Percentiles rank a stretch among this genome's conserved stretches.
Conservation (phyloP, 2,329 filamentous ascomycete species). For the Penicillium sp. region DNA sequence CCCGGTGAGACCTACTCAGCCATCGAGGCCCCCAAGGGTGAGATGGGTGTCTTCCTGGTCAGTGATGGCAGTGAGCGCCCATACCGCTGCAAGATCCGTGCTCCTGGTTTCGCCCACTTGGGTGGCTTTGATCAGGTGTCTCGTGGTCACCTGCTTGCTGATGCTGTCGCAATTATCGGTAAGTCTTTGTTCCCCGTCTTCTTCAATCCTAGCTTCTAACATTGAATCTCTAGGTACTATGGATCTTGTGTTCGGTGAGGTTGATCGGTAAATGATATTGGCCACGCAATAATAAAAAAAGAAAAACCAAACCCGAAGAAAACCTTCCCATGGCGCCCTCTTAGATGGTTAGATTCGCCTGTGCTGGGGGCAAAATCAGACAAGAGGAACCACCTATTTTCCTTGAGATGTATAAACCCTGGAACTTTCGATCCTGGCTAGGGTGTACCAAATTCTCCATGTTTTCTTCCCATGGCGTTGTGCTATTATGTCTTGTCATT, state of each 20-base stretch:
- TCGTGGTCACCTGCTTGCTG: slow-evolving; percentile 84
- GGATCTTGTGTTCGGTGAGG: slow-evolving; percentile 78
- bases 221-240: slow-evolving; percentile 48
- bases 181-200: slow-evolving; percentile 24
- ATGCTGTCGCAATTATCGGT: slow-evolving; percentile 89
- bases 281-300: slow-evolving; percentile 19
- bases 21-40: slow-evolving; percentile 98
- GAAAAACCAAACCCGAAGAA: slow-evolving; percentile 17
- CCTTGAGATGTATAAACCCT: slow-evolving; percentile 14
- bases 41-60: slow-evolving; percentile 96
- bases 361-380: slow-evolving; percentile 12
- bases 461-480: slow-evolving; percentile 31
- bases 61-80: slow-evolving; percentile 93
- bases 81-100: slow-evolving; percentile 94
- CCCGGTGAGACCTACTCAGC: slow-evolving; percentile 96
- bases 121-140: slow-evolving; percentile 87
- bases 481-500: slow-evolving; percentile 23
- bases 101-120: slow-evolving; percentile 92
- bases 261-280: slow-evolving; percentile 41
- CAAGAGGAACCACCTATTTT: slow-evolving; percentile 7
- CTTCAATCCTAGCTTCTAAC: slow-evolving; percentile 5
- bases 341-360: slow-evolving; percentile 16
- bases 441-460: slow-evolving; percentile 23
- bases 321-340: slow-evolving; percentile 15
- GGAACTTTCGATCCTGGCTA: slow-evolving; percentile 13